Base-by-base conservation (phyloP, 2,329 filamentous ascomycete species). In the Ophiostoma novo-ulmi region DNA sequence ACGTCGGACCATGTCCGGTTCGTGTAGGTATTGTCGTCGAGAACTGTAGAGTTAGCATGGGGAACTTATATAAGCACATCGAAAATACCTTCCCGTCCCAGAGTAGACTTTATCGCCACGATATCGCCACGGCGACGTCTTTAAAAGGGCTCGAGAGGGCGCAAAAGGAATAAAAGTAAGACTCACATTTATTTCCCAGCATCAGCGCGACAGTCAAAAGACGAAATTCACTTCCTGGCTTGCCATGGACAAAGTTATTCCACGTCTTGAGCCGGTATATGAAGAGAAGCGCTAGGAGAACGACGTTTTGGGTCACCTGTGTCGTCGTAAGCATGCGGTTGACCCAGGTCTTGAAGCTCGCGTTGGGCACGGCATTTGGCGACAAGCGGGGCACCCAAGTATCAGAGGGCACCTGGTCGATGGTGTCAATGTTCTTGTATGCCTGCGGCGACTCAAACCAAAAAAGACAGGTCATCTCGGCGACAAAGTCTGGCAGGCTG, bases 1-100 rank as follows among this genome's bases (percentile, higher is more conserved):
- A 99, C 95, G 76, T 99, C 95, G 2, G 94, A 95, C 95, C 95
- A 99, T 0, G 95, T 99, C 83, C 98, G 97, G 83, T 99, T 99
- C 52, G 95, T 98, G 80, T 99, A 99, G 0, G 95, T 98, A 79
- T 98, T 99, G 80, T 99, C 95, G 78, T 99, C 95, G 76, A 99
- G 82, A 78, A 98, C 90, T 92, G 73, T 11, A 4, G 36, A 64
- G 44, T 65, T 39, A 65, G 22, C 13, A 63, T 17, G 20, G 3
- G 7, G n/a, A 10, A n/a, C 20, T 64, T 17, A n/a, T 17, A n/a
- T 35, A 48, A 48, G 44, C 44, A n/a, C 31, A 31, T 31, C 31
- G 3, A 44, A n/a, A 7, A 48, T 48, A 20, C 31, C 31, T 4
- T 4, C 31, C 31, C 31, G 3, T 31, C 31, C 31, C 31, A 31